These are phyloP conservation scores for Ustilago hordei DNA, from an alignment of 1,284 basidiomycete genomes.

Conservation along the genomic window DNA sequence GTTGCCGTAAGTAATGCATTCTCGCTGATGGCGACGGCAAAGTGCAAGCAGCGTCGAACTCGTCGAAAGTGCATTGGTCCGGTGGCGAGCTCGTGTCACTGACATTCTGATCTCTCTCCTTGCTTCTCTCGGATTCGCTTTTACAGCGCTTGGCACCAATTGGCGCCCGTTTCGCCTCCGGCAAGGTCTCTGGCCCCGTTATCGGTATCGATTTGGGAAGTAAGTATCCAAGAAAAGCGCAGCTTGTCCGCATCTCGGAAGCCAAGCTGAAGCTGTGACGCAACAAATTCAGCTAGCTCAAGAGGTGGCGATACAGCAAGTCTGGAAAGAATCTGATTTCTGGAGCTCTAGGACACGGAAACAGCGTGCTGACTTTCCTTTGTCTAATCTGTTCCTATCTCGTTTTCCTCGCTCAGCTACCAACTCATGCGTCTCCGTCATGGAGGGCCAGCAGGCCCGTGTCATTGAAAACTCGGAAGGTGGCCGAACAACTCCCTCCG, in stretches of 20 bases:
- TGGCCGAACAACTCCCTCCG: constrained; percentile 95
- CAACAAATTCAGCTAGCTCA: neutral
- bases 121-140: neutral
- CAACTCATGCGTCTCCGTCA: constrained; percentile 71
- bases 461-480: constrained; percentile 99
- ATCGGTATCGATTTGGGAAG: constrained; percentile 69
- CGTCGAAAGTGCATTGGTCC: too few species aligned
- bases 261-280: neutral
- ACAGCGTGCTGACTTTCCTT: constrained; percentile 11
- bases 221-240: constrained; percentile 32
- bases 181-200: constrained; percentile 66
- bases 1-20: constrained; percentile 52
- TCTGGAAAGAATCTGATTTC: neutral
- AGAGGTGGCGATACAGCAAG: neutral
- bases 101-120: neutral
- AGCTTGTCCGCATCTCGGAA: neutral
- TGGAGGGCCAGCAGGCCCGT: constrained; percentile 89
- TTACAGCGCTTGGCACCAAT: constrained; percentile 55
- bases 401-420: constrained; percentile 45
- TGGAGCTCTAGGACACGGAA: neutral
- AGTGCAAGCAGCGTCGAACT: neutral
- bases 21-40: neutral
- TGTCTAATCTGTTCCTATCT: neutral
- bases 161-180: constrained; percentile 56
- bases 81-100: constrained; percentile 14